phyloP scores from a whole-genome alignment of 768 basidiomycete species.

The Grammothele lineata region DNA sequence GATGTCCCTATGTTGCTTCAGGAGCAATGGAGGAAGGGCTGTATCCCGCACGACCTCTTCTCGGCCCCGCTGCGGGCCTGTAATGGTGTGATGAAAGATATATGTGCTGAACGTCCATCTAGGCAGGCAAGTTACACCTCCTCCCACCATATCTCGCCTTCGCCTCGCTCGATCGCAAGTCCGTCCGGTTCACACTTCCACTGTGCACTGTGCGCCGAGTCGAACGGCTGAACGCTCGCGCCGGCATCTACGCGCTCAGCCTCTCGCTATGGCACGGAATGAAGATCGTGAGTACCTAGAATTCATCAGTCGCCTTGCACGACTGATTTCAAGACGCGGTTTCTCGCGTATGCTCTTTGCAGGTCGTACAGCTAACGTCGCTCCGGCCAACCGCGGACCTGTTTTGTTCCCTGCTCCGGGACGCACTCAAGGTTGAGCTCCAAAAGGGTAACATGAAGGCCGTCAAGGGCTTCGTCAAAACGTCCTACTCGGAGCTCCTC shows the following conservation, averaged over 20 bases:
- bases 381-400: conserved; percentile 89
- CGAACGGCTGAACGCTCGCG: conserved; percentile 87
- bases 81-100: too few relatives aligned
- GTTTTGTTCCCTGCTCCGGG: conserved; percentile 86
- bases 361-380: conserved; percentile 92
- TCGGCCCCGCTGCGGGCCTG: too few relatives aligned
- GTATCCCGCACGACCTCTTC: background rate
- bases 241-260: conserved; percentile 95
- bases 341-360: background rate
- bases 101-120: too few relatives aligned
- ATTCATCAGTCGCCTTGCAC: background rate
- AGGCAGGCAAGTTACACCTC: conserved; percentile 87
- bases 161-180: conserved; percentile 86
- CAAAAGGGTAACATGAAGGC: conserved; percentile 91
- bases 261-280: conserved; percentile 91
- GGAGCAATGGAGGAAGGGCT: too few relatives aligned
- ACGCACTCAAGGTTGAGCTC: conserved; percentile 84
- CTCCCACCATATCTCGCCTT: conserved; percentile 90
- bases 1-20: too few relatives aligned
- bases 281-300: conserved; percentile 65
- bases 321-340: background rate
- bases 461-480: conserved; percentile 86
- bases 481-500: conserved; percentile 92
- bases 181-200: conserved; percentile 87
- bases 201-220: conserved; percentile 91